Evolutionary conservation across 192 early-diverging fungal genomes (phyloP).

Genomic region (Entomortierella parvispora): DNA sequence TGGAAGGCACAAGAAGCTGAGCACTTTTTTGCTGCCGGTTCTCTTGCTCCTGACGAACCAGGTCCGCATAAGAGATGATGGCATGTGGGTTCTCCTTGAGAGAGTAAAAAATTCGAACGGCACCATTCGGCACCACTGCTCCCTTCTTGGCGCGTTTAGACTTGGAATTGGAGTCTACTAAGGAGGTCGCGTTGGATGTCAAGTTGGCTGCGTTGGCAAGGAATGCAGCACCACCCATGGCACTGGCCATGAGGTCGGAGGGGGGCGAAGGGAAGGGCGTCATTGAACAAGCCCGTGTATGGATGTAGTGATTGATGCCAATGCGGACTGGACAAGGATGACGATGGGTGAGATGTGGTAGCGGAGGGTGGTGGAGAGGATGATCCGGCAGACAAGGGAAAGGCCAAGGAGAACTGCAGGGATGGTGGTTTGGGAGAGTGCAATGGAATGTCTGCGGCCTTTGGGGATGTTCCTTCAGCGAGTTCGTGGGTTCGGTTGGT

Average conservation of each 20-base stretch:
- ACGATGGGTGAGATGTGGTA: too few relatives aligned
- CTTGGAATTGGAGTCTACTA: neutral
- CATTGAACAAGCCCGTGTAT: neutral
- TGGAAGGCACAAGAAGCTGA: too few relatives aligned
- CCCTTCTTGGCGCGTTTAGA: conserved; percentile 1
- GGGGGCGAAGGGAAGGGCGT: conserved; percentile 35
- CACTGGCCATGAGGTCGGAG: conserved; percentile 31
- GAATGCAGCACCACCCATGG: conserved; percentile 23
- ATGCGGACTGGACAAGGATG: too few relatives aligned
- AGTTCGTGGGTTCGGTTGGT: too few relatives aligned
- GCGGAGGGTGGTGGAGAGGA: too few relatives aligned
- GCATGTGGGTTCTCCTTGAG: conserved; percentile 44
- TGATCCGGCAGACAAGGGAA: too few relatives aligned
- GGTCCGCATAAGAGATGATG: conserved; percentile 45
- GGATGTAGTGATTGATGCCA: neutral
- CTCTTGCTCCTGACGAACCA: conserved; percentile 37
- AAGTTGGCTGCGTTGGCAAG: neutral
- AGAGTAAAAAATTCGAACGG: conserved; percentile 35
- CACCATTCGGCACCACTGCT: neutral
- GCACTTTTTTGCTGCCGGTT: conserved; percentile 9
- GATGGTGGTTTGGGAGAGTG: too few relatives aligned
- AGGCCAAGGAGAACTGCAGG: too few relatives aligned
- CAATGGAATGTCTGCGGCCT: too few relatives aligned
- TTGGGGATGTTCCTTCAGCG: too few relatives aligned
- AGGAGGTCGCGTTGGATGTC: neutral